Evolutionary conservation across 345 rosid species (phyloP).

Genomic region (Eucalyptus shirleyi): DNA sequence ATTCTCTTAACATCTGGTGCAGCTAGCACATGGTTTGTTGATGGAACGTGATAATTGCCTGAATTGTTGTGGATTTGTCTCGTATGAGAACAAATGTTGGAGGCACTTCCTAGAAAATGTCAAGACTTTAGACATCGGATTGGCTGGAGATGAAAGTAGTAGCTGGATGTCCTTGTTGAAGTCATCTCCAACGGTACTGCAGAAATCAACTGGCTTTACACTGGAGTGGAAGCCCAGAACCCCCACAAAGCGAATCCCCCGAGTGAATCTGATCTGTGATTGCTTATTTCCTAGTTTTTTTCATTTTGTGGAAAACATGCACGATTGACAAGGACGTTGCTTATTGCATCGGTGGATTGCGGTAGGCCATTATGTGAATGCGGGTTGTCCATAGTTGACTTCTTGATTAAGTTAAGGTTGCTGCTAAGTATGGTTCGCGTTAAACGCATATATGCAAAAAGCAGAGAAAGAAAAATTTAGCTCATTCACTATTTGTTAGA

Average conservation of each 20-base stretch:
- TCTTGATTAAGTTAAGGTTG: not conserved
- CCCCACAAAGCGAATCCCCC: not conserved
- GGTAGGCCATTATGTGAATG: not conserved
- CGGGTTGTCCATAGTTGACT: not conserved
- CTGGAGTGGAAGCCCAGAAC: conserved; percentile 3
- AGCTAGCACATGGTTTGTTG: not conserved
- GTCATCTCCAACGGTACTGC: not conserved
- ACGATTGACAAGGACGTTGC: not conserved
- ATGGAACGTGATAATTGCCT: not conserved
- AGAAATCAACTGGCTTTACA: not conserved
- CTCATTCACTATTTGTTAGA: not conserved
- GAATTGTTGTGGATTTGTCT: conserved; percentile 12
- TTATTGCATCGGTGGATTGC: not conserved
- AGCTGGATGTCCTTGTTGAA: conserved; percentile 9
- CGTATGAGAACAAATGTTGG: conserved; percentile 18
- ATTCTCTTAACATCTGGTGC: not conserved
- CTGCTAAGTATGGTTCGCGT: not conserved
- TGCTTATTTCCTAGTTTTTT: not conserved
- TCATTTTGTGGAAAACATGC: not conserved
- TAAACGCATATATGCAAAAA: not conserved
- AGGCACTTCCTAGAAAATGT: conserved; percentile 13
- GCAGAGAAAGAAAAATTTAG: not conserved
- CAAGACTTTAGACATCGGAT: not conserved
- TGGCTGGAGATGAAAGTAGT: not conserved
- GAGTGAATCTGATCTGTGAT: not conserved